phyloP scores from a whole-genome alignment of 2,329 filamentous ascomycete genomes.

The Ceratocystiopsis sp. region DNA sequence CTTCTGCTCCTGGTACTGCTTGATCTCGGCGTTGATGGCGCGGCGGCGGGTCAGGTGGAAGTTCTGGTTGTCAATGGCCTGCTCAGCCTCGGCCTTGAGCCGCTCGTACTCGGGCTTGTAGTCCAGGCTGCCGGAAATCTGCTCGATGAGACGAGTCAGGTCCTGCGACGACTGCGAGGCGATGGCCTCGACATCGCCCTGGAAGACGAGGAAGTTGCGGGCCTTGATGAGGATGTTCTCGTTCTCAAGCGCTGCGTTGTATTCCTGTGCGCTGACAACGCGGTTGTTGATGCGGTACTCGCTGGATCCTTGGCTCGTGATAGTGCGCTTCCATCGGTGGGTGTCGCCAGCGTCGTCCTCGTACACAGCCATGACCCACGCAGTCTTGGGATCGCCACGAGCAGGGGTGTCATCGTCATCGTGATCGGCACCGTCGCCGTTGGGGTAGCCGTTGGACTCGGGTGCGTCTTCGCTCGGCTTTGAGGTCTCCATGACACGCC shows the following conservation, averaged over 20 bases:
- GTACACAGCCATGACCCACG: constrained; percentile 99
- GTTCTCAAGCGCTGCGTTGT: constrained; percentile 79
- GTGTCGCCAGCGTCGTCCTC: constrained; percentile 93
- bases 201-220: constrained; percentile 93
- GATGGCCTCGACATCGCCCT: constrained; percentile 94
- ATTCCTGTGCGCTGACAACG: constrained; percentile 72
- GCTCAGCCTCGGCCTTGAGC: constrained; percentile 71
- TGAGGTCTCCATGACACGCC: constrained; percentile 77
- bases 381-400: constrained; percentile 76
- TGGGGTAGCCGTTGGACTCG: constrained; percentile 29
- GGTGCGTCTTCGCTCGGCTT: constrained; percentile 71
- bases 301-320: constrained; percentile 74
- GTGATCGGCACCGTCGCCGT: constrained; percentile 46
- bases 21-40: constrained; percentile 94
- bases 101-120: constrained; percentile 88
- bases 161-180: constrained; percentile 90
- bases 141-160: constrained; percentile 83
- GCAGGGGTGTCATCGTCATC: constrained; percentile 42
- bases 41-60: constrained; percentile 78
- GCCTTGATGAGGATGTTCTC: constrained; percentile 98
- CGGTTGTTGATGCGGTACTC: constrained; percentile 96
- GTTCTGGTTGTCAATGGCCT: constrained; percentile 74
- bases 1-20: constrained; percentile 94
- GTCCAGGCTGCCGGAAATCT: constrained; percentile 91
- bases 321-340: constrained; percentile 88